Evolutionary conservation across 2,329 filamentous ascomycete genomes (phyloP).

Genomic region (Epicoccum nigrum): DNA sequence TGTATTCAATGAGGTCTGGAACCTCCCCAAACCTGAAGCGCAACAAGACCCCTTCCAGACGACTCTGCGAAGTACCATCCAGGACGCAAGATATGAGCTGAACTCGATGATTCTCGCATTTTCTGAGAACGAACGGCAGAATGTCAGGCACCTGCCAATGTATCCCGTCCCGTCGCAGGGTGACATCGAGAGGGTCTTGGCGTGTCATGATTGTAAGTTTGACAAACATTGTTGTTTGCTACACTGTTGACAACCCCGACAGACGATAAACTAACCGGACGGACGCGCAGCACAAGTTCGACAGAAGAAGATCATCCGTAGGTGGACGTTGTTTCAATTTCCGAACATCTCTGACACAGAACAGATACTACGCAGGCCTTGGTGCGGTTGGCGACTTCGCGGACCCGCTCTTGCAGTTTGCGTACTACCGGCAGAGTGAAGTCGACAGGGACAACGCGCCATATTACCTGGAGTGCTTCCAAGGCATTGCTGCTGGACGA

Average conservation of each 20-base stretch:
- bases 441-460: constrained; percentile 61
- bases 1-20: constrained; percentile 35
- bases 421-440: constrained; percentile 65
- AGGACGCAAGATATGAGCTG: constrained; percentile 66
- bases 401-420: constrained; percentile 65
- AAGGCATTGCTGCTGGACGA: constrained; percentile 62
- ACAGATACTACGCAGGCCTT: constrained; percentile 64
- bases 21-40: constrained; percentile 39
- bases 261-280: constrained; percentile 36
- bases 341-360: constrained; percentile 17
- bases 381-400: constrained; percentile 68
- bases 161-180: constrained; percentile 45
- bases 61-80: constrained; percentile 50
- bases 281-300: constrained; percentile 35
- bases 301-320: constrained; percentile 47
- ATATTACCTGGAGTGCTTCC: constrained; percentile 71
- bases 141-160: constrained; percentile 38
- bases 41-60: constrained; percentile 28
- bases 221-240: not conserved
- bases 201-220: constrained; percentile 45
- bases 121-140: constrained; percentile 37
- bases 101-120: constrained; percentile 56
- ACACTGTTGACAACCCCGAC: constrained; percentile 16
- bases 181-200: constrained; percentile 48
- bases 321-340: constrained; percentile 5